A percentile compares a stretch with the other conserved stretches of the same genome.
Evolutionary conservation across 1,284 basidiomycete genomes (phyloP).

Genomic region (Golubevia pallescens): DNA sequence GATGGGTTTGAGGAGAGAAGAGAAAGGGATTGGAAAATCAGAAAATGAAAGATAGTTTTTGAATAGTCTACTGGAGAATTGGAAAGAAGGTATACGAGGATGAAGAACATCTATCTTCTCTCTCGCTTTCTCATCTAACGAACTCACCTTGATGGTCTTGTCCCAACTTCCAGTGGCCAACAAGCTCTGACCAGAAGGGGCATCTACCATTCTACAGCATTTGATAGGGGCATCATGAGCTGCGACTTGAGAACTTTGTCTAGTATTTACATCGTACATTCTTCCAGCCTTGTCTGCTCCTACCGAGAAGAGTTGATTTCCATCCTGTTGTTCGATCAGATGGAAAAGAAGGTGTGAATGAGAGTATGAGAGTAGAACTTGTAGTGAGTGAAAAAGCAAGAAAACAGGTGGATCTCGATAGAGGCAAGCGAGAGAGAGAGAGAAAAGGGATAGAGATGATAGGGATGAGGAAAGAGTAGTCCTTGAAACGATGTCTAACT

Average conservation of each 20-base stretch:
- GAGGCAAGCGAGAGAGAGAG: too few relatives aligned
- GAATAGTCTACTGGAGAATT: not conserved
- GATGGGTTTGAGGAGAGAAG: too few relatives aligned
- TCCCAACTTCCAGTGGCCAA: conserved; percentile 63
- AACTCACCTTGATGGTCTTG: conserved; percentile 52
- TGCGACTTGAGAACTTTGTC: conserved; percentile 46
- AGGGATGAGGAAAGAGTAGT: too few relatives aligned
- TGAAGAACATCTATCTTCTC: too few relatives aligned
- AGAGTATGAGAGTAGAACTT: too few relatives aligned
- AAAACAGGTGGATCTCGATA: too few relatives aligned
- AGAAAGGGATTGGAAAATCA: not conserved
- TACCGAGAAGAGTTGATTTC: conserved; percentile 48
- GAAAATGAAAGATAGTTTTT: not conserved
- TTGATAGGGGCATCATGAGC: conserved; percentile 54
- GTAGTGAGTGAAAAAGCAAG: too few relatives aligned
- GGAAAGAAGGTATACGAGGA: not conserved
- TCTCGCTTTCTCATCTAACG: too few relatives aligned
- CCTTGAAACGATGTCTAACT: too few relatives aligned
- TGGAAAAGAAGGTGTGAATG: too few relatives aligned
- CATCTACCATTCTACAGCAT: conserved; percentile 47
- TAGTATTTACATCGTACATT: conserved; percentile 62
- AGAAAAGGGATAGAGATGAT: too few relatives aligned
- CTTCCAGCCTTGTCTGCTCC: conserved; percentile 60
- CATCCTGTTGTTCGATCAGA: conserved; percentile 20
- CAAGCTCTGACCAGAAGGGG: conserved; percentile 36